These are phyloP conservation scores for Xerocomus minutiporus DNA, from an alignment of 1,284 basidiomycete species.

Conservation along the genomic window DNA sequence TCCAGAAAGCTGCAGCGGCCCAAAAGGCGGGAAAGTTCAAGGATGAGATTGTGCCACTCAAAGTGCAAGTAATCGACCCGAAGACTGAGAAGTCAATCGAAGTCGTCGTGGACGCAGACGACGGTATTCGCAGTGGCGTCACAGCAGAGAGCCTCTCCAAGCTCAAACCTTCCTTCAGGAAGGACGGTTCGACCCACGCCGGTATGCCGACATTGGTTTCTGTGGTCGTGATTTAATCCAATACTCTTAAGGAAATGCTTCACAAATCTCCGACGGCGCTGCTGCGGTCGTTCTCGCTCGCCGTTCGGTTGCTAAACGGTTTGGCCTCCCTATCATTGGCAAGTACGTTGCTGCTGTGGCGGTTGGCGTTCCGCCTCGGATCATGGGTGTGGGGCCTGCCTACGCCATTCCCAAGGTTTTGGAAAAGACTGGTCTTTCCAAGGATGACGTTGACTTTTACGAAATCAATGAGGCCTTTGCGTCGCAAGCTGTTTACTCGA, in stretches of 20 bases:
- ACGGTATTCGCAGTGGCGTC: slow-evolving; percentile 90
- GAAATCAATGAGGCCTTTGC: slow-evolving; percentile 97
- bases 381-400: slow-evolving; percentile 91
- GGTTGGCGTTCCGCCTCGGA: slow-evolving; percentile 82
- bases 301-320: slow-evolving; percentile 81
- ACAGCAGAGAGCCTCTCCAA: slow-evolving; percentile 83
- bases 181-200: slow-evolving; percentile 90
- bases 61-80: slow-evolving; percentile 72
- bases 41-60: slow-evolving; percentile 87
- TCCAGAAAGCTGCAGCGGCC: slow-evolving; percentile 82
- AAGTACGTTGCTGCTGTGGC: slow-evolving; percentile 81
- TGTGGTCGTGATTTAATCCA: slow-evolving; percentile 2
- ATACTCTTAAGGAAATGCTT: slow-evolving; percentile 67
- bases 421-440: slow-evolving; percentile 65
- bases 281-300: slow-evolving; percentile 90
- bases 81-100: slow-evolving; percentile 81
- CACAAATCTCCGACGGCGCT: slow-evolving; percentile 96
- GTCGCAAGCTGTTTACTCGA: slow-evolving; percentile 77
- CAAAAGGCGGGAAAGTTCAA: slow-evolving; percentile 91
- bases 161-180: slow-evolving; percentile 90
- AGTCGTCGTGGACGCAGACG: slow-evolving; percentile 82
- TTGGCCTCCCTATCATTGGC: slow-evolving; percentile 88
- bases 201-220: slow-evolving; percentile 37
- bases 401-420: slow-evolving; percentile 85
- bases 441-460: slow-evolving; percentile 85